phyloP scores from a whole-genome alignment of 163 green algal genomes.

The Chloromonas sp. region DNA sequence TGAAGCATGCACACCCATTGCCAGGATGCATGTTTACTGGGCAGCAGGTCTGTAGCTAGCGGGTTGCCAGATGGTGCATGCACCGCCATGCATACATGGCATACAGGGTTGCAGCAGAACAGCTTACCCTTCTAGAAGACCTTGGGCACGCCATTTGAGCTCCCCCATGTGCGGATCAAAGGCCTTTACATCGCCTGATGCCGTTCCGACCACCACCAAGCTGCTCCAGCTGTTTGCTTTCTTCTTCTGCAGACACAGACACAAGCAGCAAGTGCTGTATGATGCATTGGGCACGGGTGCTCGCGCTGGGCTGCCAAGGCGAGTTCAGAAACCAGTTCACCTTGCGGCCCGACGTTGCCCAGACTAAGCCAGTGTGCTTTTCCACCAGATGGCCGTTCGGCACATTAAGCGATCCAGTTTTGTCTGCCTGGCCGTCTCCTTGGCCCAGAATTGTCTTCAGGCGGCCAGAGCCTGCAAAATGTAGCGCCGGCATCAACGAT shows the following conservation, averaged over 20 bases:
- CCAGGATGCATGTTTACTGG: no score
- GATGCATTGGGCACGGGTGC: no score
- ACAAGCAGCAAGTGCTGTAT: not conserved
- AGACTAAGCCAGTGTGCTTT: slow-evolving; percentile 20
- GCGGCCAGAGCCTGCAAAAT: slow-evolving; percentile 12
- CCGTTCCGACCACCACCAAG: slow-evolving; percentile 20
- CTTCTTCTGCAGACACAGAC: not conserved
- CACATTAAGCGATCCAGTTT: not conserved
- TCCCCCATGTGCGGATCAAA: slow-evolving; percentile 25
- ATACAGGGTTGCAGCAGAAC: no score
- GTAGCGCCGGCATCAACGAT: not conserved
- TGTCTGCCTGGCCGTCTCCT: not conserved
- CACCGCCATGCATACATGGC: no score
- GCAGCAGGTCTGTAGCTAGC: no score
- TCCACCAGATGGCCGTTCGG: slow-evolving; percentile 25
- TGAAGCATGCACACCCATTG: no score
- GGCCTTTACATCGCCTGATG: slow-evolving; percentile 28
- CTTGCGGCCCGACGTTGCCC: slow-evolving; percentile 11
- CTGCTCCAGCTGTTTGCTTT: not conserved
- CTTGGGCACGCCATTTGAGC: slow-evolving; percentile 19
- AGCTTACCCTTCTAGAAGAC: slow-evolving; percentile 26
- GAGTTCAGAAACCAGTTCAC: not conserved
- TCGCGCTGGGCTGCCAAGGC: no score
- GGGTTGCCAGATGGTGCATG: no score
- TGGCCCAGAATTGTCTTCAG: slow-evolving; percentile 15